phyloP scores from a whole-genome alignment of 257 asterid genomes.

The Primulina eburnea region DNA sequence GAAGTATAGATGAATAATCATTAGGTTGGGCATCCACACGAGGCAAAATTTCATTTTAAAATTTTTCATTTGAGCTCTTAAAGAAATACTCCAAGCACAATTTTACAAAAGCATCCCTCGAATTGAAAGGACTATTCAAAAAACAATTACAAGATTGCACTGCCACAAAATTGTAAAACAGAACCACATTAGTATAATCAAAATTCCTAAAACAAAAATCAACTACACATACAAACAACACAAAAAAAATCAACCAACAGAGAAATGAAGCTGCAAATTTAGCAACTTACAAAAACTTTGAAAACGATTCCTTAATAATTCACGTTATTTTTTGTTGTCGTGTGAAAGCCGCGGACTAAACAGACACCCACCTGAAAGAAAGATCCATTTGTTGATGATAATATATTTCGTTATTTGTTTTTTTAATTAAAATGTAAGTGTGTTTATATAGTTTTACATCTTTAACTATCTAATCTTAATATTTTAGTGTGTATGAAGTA shows the following conservation, averaged over 20 bases:
- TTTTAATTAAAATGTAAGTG: no score
- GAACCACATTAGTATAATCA: slow-evolving; percentile 9
- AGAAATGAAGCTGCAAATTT: slow-evolving; percentile 13
- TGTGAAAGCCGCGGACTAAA: slow-evolving; percentile 2
- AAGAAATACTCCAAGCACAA: no score
- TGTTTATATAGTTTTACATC: no score
- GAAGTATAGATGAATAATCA: not conserved
- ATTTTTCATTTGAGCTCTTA: no score
- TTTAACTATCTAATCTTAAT: no score
- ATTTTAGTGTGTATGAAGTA: no score
- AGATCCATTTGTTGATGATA: slow-evolving; percentile 88
- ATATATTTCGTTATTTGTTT: slow-evolving; percentile 16
- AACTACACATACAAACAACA: not conserved
- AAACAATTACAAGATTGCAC: slow-evolving; percentile 11
- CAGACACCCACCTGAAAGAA: slow-evolving; percentile 57
- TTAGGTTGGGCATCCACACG: not conserved
- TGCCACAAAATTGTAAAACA: slow-evolving; percentile 19
- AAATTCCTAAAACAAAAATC: slow-evolving; percentile 10
- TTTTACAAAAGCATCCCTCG: slow-evolving; percentile 12
- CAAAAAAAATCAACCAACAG: slow-evolving; percentile 5
- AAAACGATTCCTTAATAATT: not conserved
- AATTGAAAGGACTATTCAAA: not conserved
- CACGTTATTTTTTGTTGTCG: not conserved
- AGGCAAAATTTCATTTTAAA: no score
- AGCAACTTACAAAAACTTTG: slow-evolving; percentile 6